A percentile compares a stretch with the other conserved stretches of the same genome.
These are phyloP conservation scores for Craspedostauros australis DNA, from an alignment of 108 stramenopile species.

Conservation along the genomic window DNA sequence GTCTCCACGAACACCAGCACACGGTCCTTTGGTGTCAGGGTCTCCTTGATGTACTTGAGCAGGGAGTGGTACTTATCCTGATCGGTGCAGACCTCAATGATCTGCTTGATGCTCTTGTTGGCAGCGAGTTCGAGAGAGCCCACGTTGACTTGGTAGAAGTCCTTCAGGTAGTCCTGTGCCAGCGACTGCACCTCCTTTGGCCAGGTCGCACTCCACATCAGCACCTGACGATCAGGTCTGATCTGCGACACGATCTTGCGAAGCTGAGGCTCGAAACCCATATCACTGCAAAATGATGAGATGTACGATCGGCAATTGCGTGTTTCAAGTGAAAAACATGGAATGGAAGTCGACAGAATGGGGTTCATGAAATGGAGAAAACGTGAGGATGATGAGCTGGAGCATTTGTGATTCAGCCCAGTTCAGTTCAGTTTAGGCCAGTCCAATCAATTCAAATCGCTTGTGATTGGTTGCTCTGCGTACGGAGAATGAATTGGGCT, in stretches of 20 bases:
- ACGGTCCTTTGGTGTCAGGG: constrained; percentile 74
- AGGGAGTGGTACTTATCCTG: constrained; percentile 88
- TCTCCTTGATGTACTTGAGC: constrained; percentile 67
- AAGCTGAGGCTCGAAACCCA: constrained; percentile 88
- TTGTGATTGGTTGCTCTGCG: too few species aligned
- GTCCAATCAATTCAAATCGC: too few species aligned
- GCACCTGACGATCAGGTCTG: constrained; percentile 96
- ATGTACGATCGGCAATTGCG: too few species aligned
- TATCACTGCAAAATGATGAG: neutral
- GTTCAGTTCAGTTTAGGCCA: too few species aligned
- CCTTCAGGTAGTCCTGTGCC: constrained; percentile 90
- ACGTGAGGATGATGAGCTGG: too few species aligned
- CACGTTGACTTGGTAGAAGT: constrained; percentile 93
- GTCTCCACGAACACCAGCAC: constrained; percentile 97
- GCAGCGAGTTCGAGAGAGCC: constrained; percentile 96
- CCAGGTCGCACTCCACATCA: constrained; percentile 99
- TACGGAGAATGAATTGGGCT: too few species aligned
- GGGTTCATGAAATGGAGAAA: too few species aligned
- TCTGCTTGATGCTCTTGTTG: constrained; percentile 97
- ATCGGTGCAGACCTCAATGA: constrained; percentile 87
- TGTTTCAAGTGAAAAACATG: constrained; percentile 1
- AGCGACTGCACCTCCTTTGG: constrained; percentile 93
- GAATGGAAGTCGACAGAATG: too few species aligned
- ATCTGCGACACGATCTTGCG: constrained; percentile 94
- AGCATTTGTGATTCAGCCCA: too few species aligned